A percentile compares a stretch with the other conserved stretches of the same genome.
Conservation (phyloP, 805 yeast genomes). For the Hanseniaspora meyeri region DNA sequence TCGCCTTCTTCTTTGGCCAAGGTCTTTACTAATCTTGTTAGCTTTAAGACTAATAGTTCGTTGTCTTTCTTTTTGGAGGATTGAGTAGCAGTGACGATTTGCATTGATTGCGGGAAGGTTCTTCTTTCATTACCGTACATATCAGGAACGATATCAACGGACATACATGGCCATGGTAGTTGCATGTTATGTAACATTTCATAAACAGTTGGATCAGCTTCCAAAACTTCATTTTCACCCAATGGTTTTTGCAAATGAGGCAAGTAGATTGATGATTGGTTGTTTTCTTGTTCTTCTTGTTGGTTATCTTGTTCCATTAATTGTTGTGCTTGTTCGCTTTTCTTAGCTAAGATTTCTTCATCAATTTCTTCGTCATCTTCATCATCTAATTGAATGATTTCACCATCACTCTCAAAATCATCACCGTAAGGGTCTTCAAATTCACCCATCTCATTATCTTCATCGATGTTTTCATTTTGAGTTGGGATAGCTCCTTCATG, state of each 20-base stretch:
- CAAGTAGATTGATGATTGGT: slow-evolving; percentile 43
- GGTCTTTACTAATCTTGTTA: slow-evolving; percentile 73
- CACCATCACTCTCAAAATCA: slow-evolving; percentile 86
- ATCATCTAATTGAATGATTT: slow-evolving; percentile 69
- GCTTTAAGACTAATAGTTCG: slow-evolving; percentile 71
- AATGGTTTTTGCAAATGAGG: slow-evolving; percentile 83
- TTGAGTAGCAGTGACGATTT: slow-evolving; percentile 85
- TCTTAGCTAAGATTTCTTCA: slow-evolving; percentile 28
- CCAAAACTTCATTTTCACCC: slow-evolving; percentile 90
- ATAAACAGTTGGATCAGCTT: slow-evolving; percentile 91
- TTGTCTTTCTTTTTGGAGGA: slow-evolving; percentile 79
- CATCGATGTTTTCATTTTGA: slow-evolving; percentile 22
- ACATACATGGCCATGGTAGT: slow-evolving; percentile 93
- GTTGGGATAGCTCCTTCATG: slow-evolving; percentile 21
- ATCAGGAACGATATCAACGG: slow-evolving; percentile 82
- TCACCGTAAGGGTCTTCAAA: slow-evolving; percentile 84
- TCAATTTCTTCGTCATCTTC: slow-evolving; percentile 33
- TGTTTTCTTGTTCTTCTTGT: slow-evolving; percentile 27
- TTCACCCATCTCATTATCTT: slow-evolving; percentile 57
- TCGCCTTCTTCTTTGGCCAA: slow-evolving; percentile 63
- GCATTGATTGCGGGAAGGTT: slow-evolving; percentile 75
- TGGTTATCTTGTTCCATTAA: slow-evolving; percentile 30
- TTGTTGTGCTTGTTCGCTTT: slow-evolving; percentile 29
- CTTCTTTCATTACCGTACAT: slow-evolving; percentile 77
- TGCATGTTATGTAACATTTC: slow-evolving; percentile 92